Evolutionary conservation across 2,329 filamentous ascomycete genomes (phyloP), one percentile per base, ranked within the genome.

Genomic region (Emydomyces testavorans): DNA sequence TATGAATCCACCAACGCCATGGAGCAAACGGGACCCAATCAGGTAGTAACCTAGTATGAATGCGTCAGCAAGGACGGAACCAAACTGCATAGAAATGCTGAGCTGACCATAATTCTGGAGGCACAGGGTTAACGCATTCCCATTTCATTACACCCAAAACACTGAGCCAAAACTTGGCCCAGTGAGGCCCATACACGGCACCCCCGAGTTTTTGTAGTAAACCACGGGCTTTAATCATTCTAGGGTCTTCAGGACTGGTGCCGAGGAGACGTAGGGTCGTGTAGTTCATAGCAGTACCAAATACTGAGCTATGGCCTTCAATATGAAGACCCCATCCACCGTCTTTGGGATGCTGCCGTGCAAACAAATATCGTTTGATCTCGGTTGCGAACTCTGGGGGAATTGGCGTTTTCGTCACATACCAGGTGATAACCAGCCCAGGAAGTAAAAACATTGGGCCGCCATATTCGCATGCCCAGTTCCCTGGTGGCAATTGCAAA

Each of bases 281-380:
- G 63, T 98, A 98, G 64, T 94, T 96, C 74, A 96, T 77, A 0
- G 78, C 72, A 0, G 86, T 95, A 8, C 92, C 92, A 56, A 98
- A 93, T 13, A 89, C 88, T 0, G 85, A 88, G 61, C 85, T 94
- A 57, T 94, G 84, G 15, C 82, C 92, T 65, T 98, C 92, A 48
- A 94, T 93, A 58, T 98, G 92, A 31, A 98, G 70, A 0, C 92
- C 92, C 92, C 92, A 98, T 5, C 92, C 92, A n/a, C 92, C 90
- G 64, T 96, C 87, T 41, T 85, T 78, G 0, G 85, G 82, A 56
- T 94, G 73, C 42, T 90, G 86, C 46, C 88, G 80, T 3, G 87
- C 85, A 59, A 87, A 85, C 1, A 98, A 73, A 65, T 98, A 98
- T 57, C 90, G 87, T 62, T 83, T 90, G 61, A 98, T 93, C 65